These are phyloP conservation scores for Patellifolia procumbens DNA, from an alignment of 179 eudicot genomes.

Conservation along the genomic window DNA sequence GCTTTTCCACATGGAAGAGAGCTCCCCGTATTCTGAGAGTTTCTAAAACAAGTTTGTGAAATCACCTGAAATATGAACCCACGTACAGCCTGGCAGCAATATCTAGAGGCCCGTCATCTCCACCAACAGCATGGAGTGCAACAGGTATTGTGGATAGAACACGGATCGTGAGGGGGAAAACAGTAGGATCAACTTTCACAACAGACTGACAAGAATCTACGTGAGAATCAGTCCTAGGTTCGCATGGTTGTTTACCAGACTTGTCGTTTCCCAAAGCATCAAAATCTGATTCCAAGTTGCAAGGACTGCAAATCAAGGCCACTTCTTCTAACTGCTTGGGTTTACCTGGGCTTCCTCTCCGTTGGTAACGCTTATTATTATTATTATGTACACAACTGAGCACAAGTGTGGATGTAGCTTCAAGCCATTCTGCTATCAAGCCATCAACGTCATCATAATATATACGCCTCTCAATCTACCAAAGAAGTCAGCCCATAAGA, in stretches of 20 bases:
- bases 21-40: not conserved
- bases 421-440: conserved; percentile 82
- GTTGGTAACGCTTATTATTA: conserved; percentile 41
- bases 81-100: conserved; percentile 72
- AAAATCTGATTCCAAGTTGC: conserved; percentile 30
- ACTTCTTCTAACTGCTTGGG: conserved; percentile 63
- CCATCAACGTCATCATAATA: conserved; percentile 91
- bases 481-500: conserved; percentile 5
- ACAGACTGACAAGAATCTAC: conserved; percentile 16
- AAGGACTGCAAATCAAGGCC: conserved; percentile 53
- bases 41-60: not conserved
- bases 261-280: conserved; percentile 31
- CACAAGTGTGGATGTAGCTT: conserved; percentile 68
- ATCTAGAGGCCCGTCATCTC: conserved; percentile 83
- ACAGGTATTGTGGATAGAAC: conserved; percentile 72
- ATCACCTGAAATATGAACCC: conserved; percentile 62
- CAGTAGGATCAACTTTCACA: conserved; percentile 47
- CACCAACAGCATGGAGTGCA: conserved; percentile 83
- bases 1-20: not conserved
- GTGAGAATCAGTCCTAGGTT: conserved; percentile 1
- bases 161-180: conserved; percentile 67
- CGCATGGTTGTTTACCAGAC: conserved; percentile 17
- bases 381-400: conserved; percentile 40
- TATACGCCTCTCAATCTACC: conserved; percentile 82
- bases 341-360: conserved; percentile 53